Conservation (phyloP, 345 rosid species). For the Brassica nigra region DNA sequence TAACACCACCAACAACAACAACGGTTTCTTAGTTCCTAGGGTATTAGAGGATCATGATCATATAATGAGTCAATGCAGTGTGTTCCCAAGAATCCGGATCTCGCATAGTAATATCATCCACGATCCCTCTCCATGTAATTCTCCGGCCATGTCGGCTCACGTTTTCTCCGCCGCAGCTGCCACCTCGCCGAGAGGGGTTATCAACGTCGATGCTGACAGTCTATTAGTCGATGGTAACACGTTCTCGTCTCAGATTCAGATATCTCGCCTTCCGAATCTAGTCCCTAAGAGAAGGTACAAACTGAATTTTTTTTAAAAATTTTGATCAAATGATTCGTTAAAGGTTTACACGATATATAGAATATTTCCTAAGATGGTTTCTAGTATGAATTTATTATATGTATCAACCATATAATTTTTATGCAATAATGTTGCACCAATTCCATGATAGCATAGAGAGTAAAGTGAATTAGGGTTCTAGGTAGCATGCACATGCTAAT, state of each 20-base stretch:
- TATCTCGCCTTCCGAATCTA: conserved; percentile 85
- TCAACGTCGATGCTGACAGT: conserved; percentile 44
- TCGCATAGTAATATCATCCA: conserved; percentile 43
- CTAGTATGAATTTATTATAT: neutral
- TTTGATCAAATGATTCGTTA: conserved; percentile 33
- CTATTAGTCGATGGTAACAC: conserved; percentile 48
- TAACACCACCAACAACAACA: conserved; percentile 32
- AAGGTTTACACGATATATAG: conserved; percentile 24
- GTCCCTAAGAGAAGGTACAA: conserved; percentile 82
- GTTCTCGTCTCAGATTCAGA: conserved; percentile 56
- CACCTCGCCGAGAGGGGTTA: conserved; percentile 48
- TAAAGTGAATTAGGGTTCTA: conserved; percentile 35
- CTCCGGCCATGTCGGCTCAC: conserved; percentile 49
- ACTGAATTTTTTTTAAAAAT: conserved; percentile 17
- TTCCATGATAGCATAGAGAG: conserved; percentile 2
- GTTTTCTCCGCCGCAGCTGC: conserved; percentile 11
- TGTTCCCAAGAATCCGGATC: conserved; percentile 77
- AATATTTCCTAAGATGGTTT: neutral
- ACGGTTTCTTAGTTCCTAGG: conserved; percentile 22
- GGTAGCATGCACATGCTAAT: conserved; percentile 18
- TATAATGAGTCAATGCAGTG: conserved; percentile 43
- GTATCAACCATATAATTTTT: neutral
- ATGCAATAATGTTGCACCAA: conserved; percentile 1
- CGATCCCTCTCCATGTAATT: conserved; percentile 45
- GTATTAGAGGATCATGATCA: conserved; percentile 45